Evolutionary conservation across 495 filamentous ascomycete genomes (phyloP), one percentile per base, ranked within the genome.

Genomic region (Aspergillus incahuasiensis): DNA sequence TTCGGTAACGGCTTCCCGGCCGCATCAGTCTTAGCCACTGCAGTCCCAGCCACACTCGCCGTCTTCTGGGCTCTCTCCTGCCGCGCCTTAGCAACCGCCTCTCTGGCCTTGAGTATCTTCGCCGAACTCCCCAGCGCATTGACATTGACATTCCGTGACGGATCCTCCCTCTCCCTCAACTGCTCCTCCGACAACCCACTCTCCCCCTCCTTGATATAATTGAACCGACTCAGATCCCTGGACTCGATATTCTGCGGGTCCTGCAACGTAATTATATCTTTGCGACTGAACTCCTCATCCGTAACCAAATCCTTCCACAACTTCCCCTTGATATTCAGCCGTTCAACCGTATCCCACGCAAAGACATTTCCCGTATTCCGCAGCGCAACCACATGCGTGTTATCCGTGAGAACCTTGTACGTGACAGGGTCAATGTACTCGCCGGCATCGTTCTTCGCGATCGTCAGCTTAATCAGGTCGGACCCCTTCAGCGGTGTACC

Each of bases 341-440:
- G 80, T 68, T 97, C 90, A 11, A 97, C 81, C 2, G 94, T 99
- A 65, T 97, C 94, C 83, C 86, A 96, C 9, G 91, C 84, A 66
- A 96, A 99, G 6, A 96, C 95, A 73, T 97, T 97, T 32, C 90
- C 91, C 35, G 90, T 89, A 61, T 89, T 90, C 45, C 85, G 78
- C 55, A 99, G 74, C 25, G 92, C 91, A 42, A 97, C 89, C 42
- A 99, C 88, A 67, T 99, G 94, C 8, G 95, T 96, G 68, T 97
- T 97, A 67, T 99, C 91, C 35, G 94, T 99, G 61, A 99, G 86
- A 11, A 94, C 86, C 73, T 99, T 99, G 78, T 87, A 97, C 3
- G 90, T 96, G 19, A 99, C 92, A 1, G 94, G 94, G 68, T 99
- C 94, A 58, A 96, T 89, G 61, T 90, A 89, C 61, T 98, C 95